Evolutionary conservation across 345 rosid genomes (phyloP).

Genomic region (Citrus cavaleriei): DNA sequence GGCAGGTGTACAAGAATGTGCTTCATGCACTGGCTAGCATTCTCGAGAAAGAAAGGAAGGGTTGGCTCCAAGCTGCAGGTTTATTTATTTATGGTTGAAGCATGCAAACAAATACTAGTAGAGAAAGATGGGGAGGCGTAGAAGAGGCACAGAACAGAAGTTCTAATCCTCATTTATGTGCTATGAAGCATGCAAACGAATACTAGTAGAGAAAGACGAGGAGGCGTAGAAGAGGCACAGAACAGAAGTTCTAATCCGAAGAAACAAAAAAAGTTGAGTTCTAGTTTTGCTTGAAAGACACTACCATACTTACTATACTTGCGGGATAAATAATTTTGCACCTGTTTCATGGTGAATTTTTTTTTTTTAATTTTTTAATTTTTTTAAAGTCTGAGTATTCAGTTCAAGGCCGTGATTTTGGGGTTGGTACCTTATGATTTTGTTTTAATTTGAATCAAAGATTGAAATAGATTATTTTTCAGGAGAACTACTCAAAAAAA

Average conservation of each 20-base stretch:
- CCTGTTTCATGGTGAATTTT: neutral
- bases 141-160: neutral
- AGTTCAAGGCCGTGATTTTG: neutral
- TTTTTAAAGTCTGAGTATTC: neutral
- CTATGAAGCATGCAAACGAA: constrained; percentile 90
- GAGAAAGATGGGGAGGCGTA: constrained; percentile 57
- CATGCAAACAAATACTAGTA: constrained; percentile 78
- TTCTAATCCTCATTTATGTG: constrained; percentile 17
- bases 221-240: constrained; percentile 29
- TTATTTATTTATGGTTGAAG: too few species aligned
- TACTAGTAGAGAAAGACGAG: constrained; percentile 62
- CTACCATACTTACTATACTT: neutral
- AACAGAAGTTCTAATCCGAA: neutral
- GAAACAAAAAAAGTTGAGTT: neutral
- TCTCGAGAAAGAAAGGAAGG: constrained; percentile 87
- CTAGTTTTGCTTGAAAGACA: neutral
- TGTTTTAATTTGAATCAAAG: neutral
- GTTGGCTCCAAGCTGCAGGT: constrained; percentile 91
- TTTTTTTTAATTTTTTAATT: neutral
- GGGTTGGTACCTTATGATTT: neutral
- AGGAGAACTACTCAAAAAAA: neutral
- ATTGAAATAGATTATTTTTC: neutral
- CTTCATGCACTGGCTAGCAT: constrained; percentile 79
- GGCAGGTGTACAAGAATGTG: constrained; percentile 83
- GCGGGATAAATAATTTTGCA: constrained; percentile 1